Base-by-base conservation (phyloP, 2,329 filamentous ascomycete genomes). In the Colletotrichum liaoningense region DNA sequence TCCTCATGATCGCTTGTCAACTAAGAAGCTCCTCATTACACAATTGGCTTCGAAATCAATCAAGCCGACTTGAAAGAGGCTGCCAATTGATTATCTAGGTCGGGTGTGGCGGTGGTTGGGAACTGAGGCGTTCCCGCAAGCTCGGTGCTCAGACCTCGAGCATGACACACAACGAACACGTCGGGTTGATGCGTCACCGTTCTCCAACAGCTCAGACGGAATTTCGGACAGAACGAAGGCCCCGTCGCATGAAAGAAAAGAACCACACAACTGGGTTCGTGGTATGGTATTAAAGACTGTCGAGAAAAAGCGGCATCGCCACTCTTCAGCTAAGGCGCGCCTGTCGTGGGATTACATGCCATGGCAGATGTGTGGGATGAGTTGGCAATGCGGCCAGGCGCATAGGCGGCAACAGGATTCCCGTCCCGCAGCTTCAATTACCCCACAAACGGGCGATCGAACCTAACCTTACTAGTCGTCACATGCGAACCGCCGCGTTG, bases 131-230 rank as follows among this genome's bases (percentile, higher is more conserved):
- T 28, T 24, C 33, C 26, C n/a, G 33, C 33, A 46, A 14, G 63
- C 33, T 46, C 19, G 19, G 63, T 56, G 63, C 63, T 65, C 52
- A 65, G 63, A 56, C 63, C 33, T 38, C 33, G 11, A 30, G 8
- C 28, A 24, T 65, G 52, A 65, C 52, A 42, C 63, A 30, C 30
- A 24, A 38, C n/a, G 33, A 56, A 56, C 62, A 30, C 63, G 63
- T 56, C 63, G 24, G 33, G 24, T 57, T 65, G 63, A 65, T 65
- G 63, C 63, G 33, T 30, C 12, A 33, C 63, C 30, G 19, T 14
- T 24, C 33, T 35, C n/a, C 33, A 56, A 26, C 33, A 38, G 52
- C 63, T 65, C 52, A 22, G 63, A 42, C 63, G 49, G 63, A 42
- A 56, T 42, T 24, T 65, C 63, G 63, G 63, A 28, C 52, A 56